Percentiles rank a stretch among this genome's conserved stretches.
Conservation (phyloP, 2,329 filamentous ascomycete genomes). For the Claviceps citrina region DNA sequence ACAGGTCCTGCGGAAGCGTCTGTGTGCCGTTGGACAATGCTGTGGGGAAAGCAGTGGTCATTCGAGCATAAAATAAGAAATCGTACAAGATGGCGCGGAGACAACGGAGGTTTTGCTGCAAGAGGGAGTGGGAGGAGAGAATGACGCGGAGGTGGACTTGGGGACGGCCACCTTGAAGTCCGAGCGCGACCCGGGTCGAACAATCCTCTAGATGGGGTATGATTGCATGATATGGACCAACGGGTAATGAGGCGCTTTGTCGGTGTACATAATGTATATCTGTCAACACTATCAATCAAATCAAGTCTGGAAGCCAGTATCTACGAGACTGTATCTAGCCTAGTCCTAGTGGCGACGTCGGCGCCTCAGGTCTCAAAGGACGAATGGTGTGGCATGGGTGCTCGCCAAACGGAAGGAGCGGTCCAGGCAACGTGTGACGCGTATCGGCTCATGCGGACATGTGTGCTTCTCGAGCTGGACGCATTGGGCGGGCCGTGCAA, state of each 20-base stretch:
- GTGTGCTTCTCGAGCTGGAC: background rate
- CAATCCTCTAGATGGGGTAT: background rate
- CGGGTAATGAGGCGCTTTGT: background rate
- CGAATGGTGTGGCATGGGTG: background rate
- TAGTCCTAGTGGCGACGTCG: constrained; percentile 2
- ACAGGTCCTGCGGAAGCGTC: constrained; percentile 3
- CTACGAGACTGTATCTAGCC: background rate
- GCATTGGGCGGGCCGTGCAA: background rate
- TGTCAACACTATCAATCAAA: background rate
- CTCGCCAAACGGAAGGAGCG: constrained; percentile 2
- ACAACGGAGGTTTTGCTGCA: too few relatives aligned
- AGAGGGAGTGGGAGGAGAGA: too few relatives aligned
- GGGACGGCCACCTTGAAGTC: too few relatives aligned
- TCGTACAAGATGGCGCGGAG: too few relatives aligned
- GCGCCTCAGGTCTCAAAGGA: constrained; percentile 2
- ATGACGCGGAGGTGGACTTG: too few relatives aligned
- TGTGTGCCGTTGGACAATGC: constrained; percentile 3
- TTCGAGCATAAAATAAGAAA: background rate
- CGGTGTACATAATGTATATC: constrained; percentile 1
- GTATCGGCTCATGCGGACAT: constrained; percentile 2
- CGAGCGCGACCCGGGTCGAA: background rate
- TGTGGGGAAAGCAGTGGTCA: too few relatives aligned
- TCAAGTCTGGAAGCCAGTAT: background rate
- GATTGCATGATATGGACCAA: background rate
- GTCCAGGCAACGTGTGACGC: constrained; percentile 2